Evolutionary conservation across 768 basidiomycete species (phyloP).

Genomic region (Mycena crocata): DNA sequence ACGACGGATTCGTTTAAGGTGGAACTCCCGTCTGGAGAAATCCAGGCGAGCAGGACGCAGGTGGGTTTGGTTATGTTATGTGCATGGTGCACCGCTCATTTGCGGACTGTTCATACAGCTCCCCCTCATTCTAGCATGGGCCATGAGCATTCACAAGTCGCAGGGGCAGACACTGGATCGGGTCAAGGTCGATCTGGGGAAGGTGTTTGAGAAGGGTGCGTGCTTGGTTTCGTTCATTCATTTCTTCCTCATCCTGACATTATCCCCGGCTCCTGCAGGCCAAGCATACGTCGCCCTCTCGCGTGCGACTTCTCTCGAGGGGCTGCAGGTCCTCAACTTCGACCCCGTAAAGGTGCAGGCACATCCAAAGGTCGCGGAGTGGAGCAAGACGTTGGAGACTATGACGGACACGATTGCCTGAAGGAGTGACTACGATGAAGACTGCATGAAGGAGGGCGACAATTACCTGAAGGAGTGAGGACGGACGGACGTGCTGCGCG

Average conservation of each 20-base stretch:
- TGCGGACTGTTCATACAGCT: conserved; percentile 59
- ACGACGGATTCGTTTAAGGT: conserved; percentile 85
- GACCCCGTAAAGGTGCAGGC: conserved; percentile 71
- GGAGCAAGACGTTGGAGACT: conserved; percentile 77
- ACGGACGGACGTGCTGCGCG: no score
- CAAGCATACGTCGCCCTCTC: conserved; percentile 94
- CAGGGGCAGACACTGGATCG: conserved; percentile 97
- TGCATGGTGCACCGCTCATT: background rate
- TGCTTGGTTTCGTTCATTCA: background rate
- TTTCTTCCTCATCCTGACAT: conserved; percentile 6
- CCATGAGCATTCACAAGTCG: conserved; percentile 98
- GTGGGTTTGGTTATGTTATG: conserved; percentile 52
- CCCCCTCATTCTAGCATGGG: conserved; percentile 93
- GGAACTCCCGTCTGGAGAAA: conserved; percentile 87
- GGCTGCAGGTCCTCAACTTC: conserved; percentile 88
- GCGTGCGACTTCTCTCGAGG: conserved; percentile 87
- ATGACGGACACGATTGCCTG: no score
- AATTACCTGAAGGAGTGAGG: no score
- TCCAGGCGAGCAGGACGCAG: conserved; percentile 84
- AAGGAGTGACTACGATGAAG: no score
- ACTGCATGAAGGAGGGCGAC: no score
- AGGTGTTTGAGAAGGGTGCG: conserved; percentile 92
- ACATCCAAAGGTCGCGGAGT: conserved; percentile 77
- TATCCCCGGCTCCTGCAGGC: conserved; percentile 58
- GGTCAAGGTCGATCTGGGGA: conserved; percentile 93